Base-by-base conservation (phyloP, 2,329 filamentous ascomycete species). In the Paecilomyces fulvus region DNA sequence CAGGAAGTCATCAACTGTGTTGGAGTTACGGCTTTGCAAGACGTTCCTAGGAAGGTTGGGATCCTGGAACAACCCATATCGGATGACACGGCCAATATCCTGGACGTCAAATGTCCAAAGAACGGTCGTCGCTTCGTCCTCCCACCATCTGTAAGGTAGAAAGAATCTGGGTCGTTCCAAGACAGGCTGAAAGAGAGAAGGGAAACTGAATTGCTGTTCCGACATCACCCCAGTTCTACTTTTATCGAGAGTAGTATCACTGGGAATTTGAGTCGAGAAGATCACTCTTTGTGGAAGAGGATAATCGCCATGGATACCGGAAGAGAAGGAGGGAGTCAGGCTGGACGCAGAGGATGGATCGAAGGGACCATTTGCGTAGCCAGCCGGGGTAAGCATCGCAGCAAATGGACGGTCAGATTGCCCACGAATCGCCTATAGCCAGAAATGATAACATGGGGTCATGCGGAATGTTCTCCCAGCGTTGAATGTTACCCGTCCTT, bases 141-240 rank as follows among this genome's bases (percentile, higher is more conserved):
- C 73, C 73, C 73, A 75, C 71, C 72, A 75, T 52, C 67, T 67
- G 56, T 71, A 74, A 1, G 63, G 49, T 3, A 67, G 57, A 30
- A 62, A 63, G 54, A 73, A 71, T 4, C 59, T 64, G n/a, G 72
- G 71, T 3, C 68, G 56, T 56, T 73, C 71, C 2, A 61, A 51
- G 30, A 58, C 56, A 11, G 64, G 48, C 37, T 61, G 65, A 61
- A 73, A 73, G 9, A 72, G 54, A 28, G 65, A 64, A 50, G 62
- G 65, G 55, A 70, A 70, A 30, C 51, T 57, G 3, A 64, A 62
- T 43, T 62, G 61, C 9, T 57, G 60, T 31, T 61, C 54, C 43
- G 59, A 54, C n/a, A 59, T 59, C 4, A 58, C 33, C 2, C 55
- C 33, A 37, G 52, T 49, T 30, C 53, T 25, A 51, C 55, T 50